phyloP scores from a whole-genome alignment of 495 filamentous ascomycete genomes.

The Trichoderma parareesei region DNA sequence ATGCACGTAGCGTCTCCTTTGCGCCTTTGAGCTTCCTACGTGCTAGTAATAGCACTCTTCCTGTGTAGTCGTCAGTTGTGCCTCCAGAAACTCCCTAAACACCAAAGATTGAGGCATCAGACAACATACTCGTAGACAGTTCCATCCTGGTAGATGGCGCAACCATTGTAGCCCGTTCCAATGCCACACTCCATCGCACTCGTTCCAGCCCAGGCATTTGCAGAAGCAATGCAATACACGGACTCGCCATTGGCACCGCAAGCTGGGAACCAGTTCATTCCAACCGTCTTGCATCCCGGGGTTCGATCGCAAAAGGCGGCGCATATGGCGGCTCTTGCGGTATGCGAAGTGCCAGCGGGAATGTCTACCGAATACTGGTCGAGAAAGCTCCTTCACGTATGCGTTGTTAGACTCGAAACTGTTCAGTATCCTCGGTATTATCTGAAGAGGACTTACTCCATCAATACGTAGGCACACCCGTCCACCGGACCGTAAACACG shows the following conservation, averaged over 20 bases:
- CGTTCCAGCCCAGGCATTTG: not conserved
- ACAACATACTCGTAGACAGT: not conserved
- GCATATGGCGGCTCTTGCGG: not conserved
- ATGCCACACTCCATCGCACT: not conserved
- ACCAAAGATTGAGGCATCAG: not conserved
- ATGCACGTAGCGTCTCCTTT: too few relatives aligned
- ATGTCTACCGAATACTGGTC: not conserved
- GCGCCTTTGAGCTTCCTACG: too few relatives aligned
- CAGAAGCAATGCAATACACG: slow-evolving; percentile 5
- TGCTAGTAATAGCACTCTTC: too few relatives aligned
- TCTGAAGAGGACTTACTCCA: not conserved
- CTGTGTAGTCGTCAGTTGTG: too few relatives aligned
- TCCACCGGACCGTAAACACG: not conserved
- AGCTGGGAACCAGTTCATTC: slow-evolving; percentile 3
- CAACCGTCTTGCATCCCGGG: not conserved
- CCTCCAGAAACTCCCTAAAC: not conserved
- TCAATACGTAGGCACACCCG: not conserved
- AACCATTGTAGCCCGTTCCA: not conserved
- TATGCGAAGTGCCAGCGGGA: not conserved
- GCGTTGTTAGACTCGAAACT: not conserved
- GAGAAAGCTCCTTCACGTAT: not conserved
- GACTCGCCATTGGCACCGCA: slow-evolving; percentile 1
- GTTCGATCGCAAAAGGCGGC: slow-evolving; percentile 1
- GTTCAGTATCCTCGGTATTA: not conserved
- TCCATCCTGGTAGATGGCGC: slow-evolving; percentile 4